Conservation (phyloP, 73 alveolate species). For the Loxodes magnus region DNA sequence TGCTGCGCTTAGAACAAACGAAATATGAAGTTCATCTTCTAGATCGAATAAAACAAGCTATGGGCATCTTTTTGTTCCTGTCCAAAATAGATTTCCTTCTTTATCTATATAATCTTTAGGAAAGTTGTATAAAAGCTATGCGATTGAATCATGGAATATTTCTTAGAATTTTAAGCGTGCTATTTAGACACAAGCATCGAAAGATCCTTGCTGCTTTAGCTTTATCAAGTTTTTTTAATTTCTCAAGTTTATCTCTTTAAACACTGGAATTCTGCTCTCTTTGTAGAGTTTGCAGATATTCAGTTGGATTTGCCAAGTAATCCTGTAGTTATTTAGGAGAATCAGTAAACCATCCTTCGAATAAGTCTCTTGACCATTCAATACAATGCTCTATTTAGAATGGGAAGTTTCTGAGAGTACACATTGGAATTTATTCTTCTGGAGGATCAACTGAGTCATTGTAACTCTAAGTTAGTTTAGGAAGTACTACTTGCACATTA, state of each 20-base stretch:
- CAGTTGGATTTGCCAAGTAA: slow-evolving; percentile 67
- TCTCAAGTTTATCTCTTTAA: slow-evolving; percentile 58
- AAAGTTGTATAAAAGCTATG: slow-evolving; percentile 53
- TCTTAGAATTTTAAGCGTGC: slow-evolving; percentile 63
- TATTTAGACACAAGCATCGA: slow-evolving; percentile 56
- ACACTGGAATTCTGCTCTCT: slow-evolving; percentile 47
- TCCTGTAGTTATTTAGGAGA: slow-evolving; percentile 24
- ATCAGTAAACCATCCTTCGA: slow-evolving; percentile 79
- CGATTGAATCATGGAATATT: slow-evolving; percentile 47
- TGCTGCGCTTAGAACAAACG: slow-evolving; percentile 65
- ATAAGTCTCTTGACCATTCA: slow-evolving; percentile 93
- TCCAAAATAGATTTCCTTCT: slow-evolving; percentile 93
- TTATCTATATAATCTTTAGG: slow-evolving; percentile 80
- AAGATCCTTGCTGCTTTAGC: slow-evolving; percentile 39
- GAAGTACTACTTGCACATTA: slow-evolving; percentile 77
- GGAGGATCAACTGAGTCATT: slow-evolving; percentile 92
- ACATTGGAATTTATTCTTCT: slow-evolving; percentile 86
- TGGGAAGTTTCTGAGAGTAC: slow-evolving; percentile 94
- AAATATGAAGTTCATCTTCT: slow-evolving; percentile 50
- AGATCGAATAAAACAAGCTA: slow-evolving; percentile 55
- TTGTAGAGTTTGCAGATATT: slow-evolving; percentile 35
- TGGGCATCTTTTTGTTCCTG: slow-evolving; percentile 90
- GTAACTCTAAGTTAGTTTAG: slow-evolving; percentile 79
- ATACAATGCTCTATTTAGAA: slow-evolving; percentile 90
- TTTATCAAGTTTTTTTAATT: slow-evolving; percentile 53